Base-by-base conservation (phyloP, 2,329 filamentous ascomycete genomes). In the Didymella lethalis region DNA sequence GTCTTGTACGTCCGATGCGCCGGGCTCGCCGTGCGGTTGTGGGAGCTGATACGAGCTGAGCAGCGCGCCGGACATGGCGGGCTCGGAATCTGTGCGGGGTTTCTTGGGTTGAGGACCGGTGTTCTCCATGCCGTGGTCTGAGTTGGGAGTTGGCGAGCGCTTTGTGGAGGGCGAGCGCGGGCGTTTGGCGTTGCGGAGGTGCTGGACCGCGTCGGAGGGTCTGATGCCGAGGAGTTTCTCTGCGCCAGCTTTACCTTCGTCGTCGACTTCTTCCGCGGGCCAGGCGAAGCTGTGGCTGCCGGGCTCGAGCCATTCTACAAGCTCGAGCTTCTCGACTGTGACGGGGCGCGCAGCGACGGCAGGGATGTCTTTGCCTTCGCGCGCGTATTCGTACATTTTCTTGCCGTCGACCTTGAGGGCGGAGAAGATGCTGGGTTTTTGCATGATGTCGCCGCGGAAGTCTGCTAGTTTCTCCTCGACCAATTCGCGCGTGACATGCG, bases 331-430 rank as follows among this genome's bases (percentile, higher is more conserved):
- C 46, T 85, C 78, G 0, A 96, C 91, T 51, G 92, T 88, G 38
- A 98, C 91, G 2, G 90, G 86, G 57, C 94, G 83, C 53, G 90
- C 87, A 74, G 93, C 84, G 59, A 99, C 95, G 75, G 96, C 90
- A 0, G 95, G 95, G 16, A 97, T 89, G 34, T 91, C 87, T 72
- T 90, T 92, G 16, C 95, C 95, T 75, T 93, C 92, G 48, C 95
- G 85, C 20, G 95, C 95, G 77, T 98, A 98, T 79, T 99, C 93
- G 75, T 99, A 99, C 48, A 97, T 83, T 32, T 92, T 90, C 82
- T 97, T 97, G 2, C 95, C 95, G 66, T 97, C 87, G 77, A 97
- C 92, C 77, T 94, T 93, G 62, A 98, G 83, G 10, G 95, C 95
- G 29, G 92, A 97, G 78, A 93, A 99, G 20, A 99, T 86, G 6